phyloP scores from a whole-genome alignment of 495 filamentous ascomycete genomes.

The Aspergillus leporis region DNA sequence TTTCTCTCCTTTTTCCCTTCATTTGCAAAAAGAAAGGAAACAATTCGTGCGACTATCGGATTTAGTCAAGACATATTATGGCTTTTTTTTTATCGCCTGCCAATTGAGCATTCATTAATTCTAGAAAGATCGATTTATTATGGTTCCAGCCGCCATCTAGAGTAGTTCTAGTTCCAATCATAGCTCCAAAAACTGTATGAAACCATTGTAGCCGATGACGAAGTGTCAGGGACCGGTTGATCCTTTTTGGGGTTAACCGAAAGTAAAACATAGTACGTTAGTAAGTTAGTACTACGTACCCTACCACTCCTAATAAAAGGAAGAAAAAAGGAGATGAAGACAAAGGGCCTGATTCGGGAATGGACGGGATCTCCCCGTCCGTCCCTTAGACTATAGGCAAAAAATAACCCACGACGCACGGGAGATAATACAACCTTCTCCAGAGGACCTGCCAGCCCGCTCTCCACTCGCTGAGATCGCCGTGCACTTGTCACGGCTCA shows the following conservation, averaged over 20 bases:
- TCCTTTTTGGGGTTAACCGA: neutral
- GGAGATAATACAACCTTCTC: neutral
- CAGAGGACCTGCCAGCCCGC: neutral
- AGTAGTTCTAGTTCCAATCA: neutral
- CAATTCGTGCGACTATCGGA: neutral
- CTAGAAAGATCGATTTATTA: neutral
- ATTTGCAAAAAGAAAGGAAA: neutral
- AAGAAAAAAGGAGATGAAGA: neutral
- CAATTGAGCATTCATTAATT: neutral
- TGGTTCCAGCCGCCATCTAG: neutral
- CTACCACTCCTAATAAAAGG: neutral
- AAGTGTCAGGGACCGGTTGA: conserved; percentile 1
- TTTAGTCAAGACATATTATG: neutral
- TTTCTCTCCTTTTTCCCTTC: neutral
- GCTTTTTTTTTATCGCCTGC: neutral
- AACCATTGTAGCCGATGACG: neutral
- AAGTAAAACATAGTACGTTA: neutral
- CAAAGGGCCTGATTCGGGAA: neutral
- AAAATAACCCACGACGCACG: conserved; percentile 4
- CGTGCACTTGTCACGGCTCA: neutral
- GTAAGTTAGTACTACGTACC: neutral
- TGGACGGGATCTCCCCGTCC: conserved; percentile 13
- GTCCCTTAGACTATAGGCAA: neutral
- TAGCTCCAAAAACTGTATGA: neutral
- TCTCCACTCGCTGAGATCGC: conserved; percentile 1